Base-by-base conservation (phyloP, 176 grass and related monocot genomes). In the Carex parvula region DNA sequence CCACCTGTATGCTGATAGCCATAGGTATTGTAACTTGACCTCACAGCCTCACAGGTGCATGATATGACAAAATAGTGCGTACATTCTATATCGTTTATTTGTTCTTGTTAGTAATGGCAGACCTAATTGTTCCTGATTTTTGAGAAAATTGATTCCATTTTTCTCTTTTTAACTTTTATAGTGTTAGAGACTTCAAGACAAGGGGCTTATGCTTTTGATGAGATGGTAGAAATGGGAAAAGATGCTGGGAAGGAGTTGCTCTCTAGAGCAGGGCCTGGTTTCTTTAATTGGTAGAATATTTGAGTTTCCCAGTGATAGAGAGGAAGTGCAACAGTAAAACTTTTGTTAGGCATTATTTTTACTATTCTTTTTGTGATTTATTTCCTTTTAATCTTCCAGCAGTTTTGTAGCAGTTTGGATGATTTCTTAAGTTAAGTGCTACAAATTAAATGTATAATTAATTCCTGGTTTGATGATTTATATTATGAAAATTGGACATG, bases 191-290 rank as follows among this genome's bases (percentile, higher is more conserved):
- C 93, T 30, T 83, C 93, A 86, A 93, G 93, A 88, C 93, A 44
- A 86, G 93, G 97, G 18, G 15, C 85, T 2, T 94, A 92, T 87
- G 74, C 85, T 39, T 86, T 90, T 3, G 85, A 94, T 33, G 93
- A 91, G 70, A 99, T 99, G 97, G 87, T 99, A 22, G 91, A 86
- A 59, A 92, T 99, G 82, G 97, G 97, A 13, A 90, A 88, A 89
- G 97, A 96, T 89, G 97, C 97, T 1, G 93, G 97, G 42, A 85
- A 94, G 9, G 97, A 96, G 64, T 89, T 99, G 85, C 90, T 92
- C 82, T 81, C 91, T 61, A 93, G 80, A 79, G 97, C 93, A 62
- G 93, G 97, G 3, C 88, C 93, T 18, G 83, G 72, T 73, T 99
- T 99, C 89, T 99, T 96, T 70, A 85, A 89, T 89, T 92, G 93